Conservation (phyloP, 352 stramenopile species). For the Lagenidium giganteum region DNA sequence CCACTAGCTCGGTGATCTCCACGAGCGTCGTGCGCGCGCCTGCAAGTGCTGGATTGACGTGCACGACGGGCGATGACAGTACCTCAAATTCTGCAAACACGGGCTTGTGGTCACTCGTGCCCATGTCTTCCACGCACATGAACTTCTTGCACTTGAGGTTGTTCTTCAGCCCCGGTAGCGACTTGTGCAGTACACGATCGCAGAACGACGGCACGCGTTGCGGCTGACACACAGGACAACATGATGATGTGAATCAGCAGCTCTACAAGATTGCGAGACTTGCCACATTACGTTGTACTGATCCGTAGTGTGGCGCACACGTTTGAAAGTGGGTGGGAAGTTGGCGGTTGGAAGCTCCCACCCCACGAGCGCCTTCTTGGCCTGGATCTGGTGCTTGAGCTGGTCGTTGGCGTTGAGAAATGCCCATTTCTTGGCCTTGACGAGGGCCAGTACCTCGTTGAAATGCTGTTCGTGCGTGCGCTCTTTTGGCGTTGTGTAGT, state of each 20-base stretch:
- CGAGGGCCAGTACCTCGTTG: slow-evolving; percentile 47
- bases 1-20: slow-evolving; percentile 53
- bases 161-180: slow-evolving; percentile 40
- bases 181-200: slow-evolving; percentile 81
- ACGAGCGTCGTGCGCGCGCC: slow-evolving; percentile 35
- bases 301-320: slow-evolving; percentile 36
- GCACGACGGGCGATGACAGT: slow-evolving; percentile 20
- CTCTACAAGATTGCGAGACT: not conserved
- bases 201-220: slow-evolving; percentile 82
- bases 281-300: slow-evolving; percentile 34
- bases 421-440: slow-evolving; percentile 58
- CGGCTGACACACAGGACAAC: slow-evolving; percentile 19
- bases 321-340: slow-evolving; percentile 85
- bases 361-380: slow-evolving; percentile 42
- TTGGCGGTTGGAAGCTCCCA: slow-evolving; percentile 60
- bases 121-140: slow-evolving; percentile 50
- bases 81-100: slow-evolving; percentile 59
- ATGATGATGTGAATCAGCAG: not conserved
- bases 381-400: slow-evolving; percentile 57
- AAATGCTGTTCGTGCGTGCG: slow-evolving; percentile 67
- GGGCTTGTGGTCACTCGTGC: slow-evolving; percentile 84
- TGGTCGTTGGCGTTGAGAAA: slow-evolving; percentile 74
- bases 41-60: slow-evolving; percentile 11
- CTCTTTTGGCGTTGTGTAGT: slow-evolving; percentile 35
- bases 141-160: slow-evolving; percentile 61